phyloP scores from a whole-genome alignment of 177 flowering plant species.

The Telopea speciosissima region DNA sequence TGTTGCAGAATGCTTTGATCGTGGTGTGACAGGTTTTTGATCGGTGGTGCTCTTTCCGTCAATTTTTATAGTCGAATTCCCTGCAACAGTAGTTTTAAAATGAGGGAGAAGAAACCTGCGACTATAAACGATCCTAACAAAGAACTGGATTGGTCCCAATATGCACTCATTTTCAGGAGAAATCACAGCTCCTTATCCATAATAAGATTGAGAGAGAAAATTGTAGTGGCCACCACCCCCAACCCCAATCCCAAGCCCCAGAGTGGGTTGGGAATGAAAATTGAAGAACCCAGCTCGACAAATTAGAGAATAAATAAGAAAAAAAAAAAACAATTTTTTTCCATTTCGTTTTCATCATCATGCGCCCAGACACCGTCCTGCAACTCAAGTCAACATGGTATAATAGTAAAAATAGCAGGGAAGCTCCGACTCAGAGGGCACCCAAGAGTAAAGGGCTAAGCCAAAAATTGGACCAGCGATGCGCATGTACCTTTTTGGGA shows the following conservation, averaged over 20 bases:
- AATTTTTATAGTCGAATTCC: constrained; percentile 39
- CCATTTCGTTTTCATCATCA: not conserved
- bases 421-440: not conserved
- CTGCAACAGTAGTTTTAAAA: constrained; percentile 21
- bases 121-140: not conserved
- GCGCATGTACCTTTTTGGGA: constrained; percentile 36
- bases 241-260: too few relatives aligned
- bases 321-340: too few relatives aligned
- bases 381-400: not conserved
- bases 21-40: constrained; percentile 72
- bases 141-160: constrained; percentile 1
- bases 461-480: not conserved
- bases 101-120: too few relatives aligned
- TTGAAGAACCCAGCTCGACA: not conserved
- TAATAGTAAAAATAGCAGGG: not conserved
- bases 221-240: too few relatives aligned
- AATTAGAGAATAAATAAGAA: not conserved
- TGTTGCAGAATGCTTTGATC: constrained; percentile 98
- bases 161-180: not conserved
- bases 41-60: constrained; percentile 57
- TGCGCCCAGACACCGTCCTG: not conserved
- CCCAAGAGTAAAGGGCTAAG: not conserved
- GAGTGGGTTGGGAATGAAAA: too few relatives aligned
- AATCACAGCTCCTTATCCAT: not conserved
- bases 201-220: too few relatives aligned